Conservation (phyloP, 2,329 filamentous ascomycete species). For the Cladosporium sp. region DNA sequence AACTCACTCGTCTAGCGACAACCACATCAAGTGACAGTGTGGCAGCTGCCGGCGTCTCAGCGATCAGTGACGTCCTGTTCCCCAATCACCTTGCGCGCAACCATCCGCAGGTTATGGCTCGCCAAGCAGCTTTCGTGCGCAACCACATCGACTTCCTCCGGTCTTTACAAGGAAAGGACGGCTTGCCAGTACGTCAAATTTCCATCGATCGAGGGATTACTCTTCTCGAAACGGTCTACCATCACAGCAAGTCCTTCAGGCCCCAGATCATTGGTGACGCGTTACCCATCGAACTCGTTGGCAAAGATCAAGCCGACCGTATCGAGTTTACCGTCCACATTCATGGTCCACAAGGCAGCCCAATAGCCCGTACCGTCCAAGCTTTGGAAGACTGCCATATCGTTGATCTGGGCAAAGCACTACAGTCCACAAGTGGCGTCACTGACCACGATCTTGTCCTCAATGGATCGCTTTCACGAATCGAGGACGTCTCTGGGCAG, state of each 20-base stretch:
- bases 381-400: slow-evolving; percentile 23
- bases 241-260: slow-evolving; percentile 9
- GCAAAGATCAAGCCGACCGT: slow-evolving; percentile 5
- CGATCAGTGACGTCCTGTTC: slow-evolving; percentile 24
- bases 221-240: slow-evolving; percentile 12
- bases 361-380: slow-evolving; percentile 16
- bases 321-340: slow-evolving; percentile 26
- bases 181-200: neutral
- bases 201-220: slow-evolving; percentile 11
- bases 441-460: slow-evolving; percentile 19
- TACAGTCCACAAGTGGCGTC: slow-evolving; percentile 29
- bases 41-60: slow-evolving; percentile 3
- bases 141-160: slow-evolving; percentile 22
- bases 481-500: slow-evolving; percentile 10
- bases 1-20: slow-evolving; percentile 24
- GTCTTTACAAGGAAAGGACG: neutral
- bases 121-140: slow-evolving; percentile 25
- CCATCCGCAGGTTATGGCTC: slow-evolving; percentile 15
- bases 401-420: slow-evolving; percentile 24
- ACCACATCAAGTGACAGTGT: slow-evolving; percentile 16
- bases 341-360: slow-evolving; percentile 23
- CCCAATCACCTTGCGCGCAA: slow-evolving; percentile 9
- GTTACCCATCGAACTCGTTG: slow-evolving; percentile 5
- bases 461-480: slow-evolving; percentile 8
- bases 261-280: neutral